Percentiles rank a stretch among this genome's conserved stretches.
Evolutionary conservation across 495 filamentous ascomycete species (phyloP).

Genomic region (Cladorrhinum samala): DNA sequence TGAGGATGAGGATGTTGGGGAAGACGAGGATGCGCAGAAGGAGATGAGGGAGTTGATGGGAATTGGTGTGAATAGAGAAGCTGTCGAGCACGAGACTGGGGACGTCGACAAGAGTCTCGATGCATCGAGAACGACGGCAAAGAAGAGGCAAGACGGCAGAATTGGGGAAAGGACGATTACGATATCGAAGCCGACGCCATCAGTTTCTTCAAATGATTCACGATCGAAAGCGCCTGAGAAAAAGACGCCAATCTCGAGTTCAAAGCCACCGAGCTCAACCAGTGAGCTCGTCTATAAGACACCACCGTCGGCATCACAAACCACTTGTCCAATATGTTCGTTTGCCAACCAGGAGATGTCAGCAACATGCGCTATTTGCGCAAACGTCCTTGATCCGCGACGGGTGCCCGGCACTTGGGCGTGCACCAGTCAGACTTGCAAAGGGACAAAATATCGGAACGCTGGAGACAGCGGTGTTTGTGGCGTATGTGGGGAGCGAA

Average conservation of each 20-base stretch:
- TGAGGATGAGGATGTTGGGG: conserved; percentile 54
- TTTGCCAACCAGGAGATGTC: conserved; percentile 46
- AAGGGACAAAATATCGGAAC: conserved; percentile 53
- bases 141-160: neutral
- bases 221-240: too few relatives aligned
- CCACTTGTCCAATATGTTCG: conserved; percentile 56
- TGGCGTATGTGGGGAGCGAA: conserved; percentile 55
- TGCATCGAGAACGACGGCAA: neutral
- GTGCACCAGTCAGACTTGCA: conserved; percentile 50
- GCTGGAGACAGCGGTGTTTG: conserved; percentile 59
- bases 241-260: too few relatives aligned
- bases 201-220: neutral
- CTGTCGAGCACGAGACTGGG: neutral
- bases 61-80: conserved; percentile 11
- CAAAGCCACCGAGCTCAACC: neutral
- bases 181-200: neutral
- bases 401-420: conserved; percentile 51
- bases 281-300: neutral
- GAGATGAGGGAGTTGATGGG: conserved; percentile 55
- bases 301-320: neutral
- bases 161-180: too few relatives aligned
- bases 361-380: conserved; percentile 56
- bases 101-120: neutral
- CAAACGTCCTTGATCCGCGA: conserved; percentile 53
- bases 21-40: conserved; percentile 51